Conservation (phyloP, 2,329 filamentous ascomycete genomes). For the Clarireedia sp. region DNA sequence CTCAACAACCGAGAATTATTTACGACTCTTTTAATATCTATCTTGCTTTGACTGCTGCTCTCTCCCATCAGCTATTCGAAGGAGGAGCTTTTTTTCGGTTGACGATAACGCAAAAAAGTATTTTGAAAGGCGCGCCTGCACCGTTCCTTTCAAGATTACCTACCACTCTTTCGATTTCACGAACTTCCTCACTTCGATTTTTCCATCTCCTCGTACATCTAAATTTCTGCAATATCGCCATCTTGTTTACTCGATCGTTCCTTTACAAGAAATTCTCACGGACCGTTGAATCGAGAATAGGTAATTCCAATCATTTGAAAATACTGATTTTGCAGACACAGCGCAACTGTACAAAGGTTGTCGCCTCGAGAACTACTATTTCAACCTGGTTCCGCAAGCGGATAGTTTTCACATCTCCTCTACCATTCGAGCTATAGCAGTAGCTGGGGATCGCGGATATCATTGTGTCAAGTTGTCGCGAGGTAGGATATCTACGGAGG, state of each 20-base stretch:
- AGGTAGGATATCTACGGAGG: conserved; percentile 19
- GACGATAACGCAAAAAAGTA: conserved; percentile 15
- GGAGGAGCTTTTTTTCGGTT: not conserved
- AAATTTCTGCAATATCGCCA: not conserved
- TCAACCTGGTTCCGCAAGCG: conserved; percentile 9
- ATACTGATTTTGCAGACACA: conserved; percentile 12
- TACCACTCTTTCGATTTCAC: conserved; percentile 22
- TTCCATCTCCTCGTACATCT: conserved; percentile 2
- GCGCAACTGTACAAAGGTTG: conserved; percentile 9
- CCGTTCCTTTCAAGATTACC: conserved; percentile 24
- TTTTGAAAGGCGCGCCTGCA: conserved; percentile 30
- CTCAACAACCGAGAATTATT: conserved; percentile 3
- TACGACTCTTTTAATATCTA: conserved; percentile 1
- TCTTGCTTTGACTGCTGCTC: conserved; percentile 17
- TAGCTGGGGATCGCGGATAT: conserved; percentile 29
- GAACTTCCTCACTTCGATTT: conserved; percentile 7
- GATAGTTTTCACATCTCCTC: conserved; percentile 7
- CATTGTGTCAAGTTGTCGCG: conserved; percentile 24
- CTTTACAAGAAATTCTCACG: not conserved
- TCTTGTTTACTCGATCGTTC: conserved; percentile 4
- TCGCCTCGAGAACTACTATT: conserved; percentile 7
- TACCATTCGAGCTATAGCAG: conserved; percentile 27
- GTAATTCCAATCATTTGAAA: conserved; percentile 5
- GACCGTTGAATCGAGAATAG: conserved; percentile 7
- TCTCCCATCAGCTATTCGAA: conserved; percentile 12